Percentiles rank a stretch among this genome's conserved stretches.
Conservation (phyloP, 768 basidiomycete species). For the Rhodotorula graminis region DNA sequence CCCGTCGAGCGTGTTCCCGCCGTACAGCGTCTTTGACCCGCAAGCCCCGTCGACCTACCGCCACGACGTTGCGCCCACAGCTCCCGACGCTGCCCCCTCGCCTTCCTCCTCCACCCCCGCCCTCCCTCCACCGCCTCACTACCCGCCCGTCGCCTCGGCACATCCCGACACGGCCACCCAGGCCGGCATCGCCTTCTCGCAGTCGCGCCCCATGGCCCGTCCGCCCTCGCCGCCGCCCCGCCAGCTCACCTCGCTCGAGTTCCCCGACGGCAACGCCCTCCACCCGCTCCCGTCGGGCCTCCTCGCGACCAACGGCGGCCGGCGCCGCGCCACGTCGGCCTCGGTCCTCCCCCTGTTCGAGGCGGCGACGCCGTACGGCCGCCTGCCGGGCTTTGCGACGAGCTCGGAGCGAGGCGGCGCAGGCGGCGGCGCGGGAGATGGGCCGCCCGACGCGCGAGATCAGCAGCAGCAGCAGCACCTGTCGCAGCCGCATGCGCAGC, state of each 20-base stretch:
- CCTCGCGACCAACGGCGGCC: neutral
- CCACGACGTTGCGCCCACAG: no score
- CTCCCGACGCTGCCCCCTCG: neutral
- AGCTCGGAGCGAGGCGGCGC: conserved; percentile 19
- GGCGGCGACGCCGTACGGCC: neutral
- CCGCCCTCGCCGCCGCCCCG: neutral
- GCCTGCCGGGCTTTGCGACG: conserved; percentile 13
- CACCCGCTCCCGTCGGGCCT: conserved; percentile 5
- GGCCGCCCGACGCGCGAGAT: neutral
- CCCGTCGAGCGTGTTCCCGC: no score
- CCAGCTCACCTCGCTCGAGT: neutral
- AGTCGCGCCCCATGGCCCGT: neutral
- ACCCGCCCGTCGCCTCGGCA: neutral
- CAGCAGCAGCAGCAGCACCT: neutral
- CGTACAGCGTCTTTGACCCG: no score
- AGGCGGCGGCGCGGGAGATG: neutral
- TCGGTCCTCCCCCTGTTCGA: neutral
- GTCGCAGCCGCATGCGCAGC: no score
- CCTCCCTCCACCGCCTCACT: neutral
- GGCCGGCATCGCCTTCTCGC: neutral
- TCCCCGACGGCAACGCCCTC: conserved; percentile 22
- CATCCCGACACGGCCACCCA: neutral
- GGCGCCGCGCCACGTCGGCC: neutral
- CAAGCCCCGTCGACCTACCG: no score
- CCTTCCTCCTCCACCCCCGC: neutral